Evolutionary conservation across 129 eudicot genomes (phyloP).

Genomic region (Arctium lappa): DNA sequence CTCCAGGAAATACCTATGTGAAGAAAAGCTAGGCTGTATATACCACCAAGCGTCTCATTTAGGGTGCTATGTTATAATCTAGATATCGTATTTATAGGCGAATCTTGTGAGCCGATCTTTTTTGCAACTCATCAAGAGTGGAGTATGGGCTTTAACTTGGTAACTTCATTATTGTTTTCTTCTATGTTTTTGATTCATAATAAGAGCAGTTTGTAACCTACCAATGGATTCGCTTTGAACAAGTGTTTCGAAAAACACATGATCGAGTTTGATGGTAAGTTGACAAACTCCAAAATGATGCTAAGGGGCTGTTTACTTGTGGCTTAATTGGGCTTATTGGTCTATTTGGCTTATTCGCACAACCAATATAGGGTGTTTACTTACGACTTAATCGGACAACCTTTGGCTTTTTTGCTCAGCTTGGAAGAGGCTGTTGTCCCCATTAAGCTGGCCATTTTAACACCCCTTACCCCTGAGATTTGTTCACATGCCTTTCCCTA

Average conservation of each 20-base stretch:
- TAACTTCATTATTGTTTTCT: conserved; percentile 22
- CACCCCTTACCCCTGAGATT: too few species aligned
- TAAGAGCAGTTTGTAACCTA: conserved; percentile 18
- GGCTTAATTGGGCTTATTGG: too few species aligned
- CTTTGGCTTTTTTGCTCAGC: too few species aligned
- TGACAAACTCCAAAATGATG: background rate
- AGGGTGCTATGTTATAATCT: conserved; percentile 18
- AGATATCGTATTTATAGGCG: conserved; percentile 13
- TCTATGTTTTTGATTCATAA: conserved; percentile 20
- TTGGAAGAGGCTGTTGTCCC: too few species aligned
- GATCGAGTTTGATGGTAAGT: background rate
- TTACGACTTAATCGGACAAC: too few species aligned
- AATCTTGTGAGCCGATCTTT: conserved; percentile 36
- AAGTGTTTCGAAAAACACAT: background rate
- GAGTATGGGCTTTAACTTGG: conserved; percentile 28
- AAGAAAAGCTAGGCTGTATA: conserved; percentile 48
- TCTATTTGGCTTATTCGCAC: too few species aligned
- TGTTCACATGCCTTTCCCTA: too few species aligned
- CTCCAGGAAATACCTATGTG: conserved; percentile 29
- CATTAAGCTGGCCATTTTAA: too few species aligned
- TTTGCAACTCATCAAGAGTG: conserved; percentile 35
- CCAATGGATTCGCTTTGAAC: conserved; percentile 5
- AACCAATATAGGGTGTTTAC: too few species aligned
- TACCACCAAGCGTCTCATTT: conserved; percentile 28
- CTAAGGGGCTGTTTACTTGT: too few species aligned